Evolutionary conservation across 495 filamentous ascomycete genomes (phyloP).

Genomic region (Xylaria acuta): DNA sequence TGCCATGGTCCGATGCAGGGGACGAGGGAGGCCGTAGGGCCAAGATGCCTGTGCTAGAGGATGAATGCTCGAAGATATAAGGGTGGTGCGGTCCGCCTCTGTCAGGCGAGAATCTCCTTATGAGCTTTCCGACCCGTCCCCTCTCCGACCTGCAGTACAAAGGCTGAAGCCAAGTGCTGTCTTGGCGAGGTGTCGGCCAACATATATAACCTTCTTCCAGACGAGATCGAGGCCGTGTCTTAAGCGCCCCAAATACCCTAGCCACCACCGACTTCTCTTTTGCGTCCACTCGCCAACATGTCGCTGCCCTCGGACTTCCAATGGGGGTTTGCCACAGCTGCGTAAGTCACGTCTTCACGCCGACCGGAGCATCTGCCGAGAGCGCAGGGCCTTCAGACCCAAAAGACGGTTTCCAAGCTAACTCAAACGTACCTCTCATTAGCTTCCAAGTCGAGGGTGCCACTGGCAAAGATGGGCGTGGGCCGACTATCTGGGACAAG

Average conservation of each 20-base stretch:
- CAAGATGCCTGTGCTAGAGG: constrained; percentile 23
- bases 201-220: constrained; percentile 40
- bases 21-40: constrained; percentile 39
- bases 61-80: constrained; percentile 18
- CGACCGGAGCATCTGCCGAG: background rate
- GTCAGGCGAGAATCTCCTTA: constrained; percentile 12
- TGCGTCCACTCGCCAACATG: constrained; percentile 41
- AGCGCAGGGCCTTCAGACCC: background rate
- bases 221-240: constrained; percentile 32
- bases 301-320: constrained; percentile 75
- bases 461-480: constrained; percentile 69
- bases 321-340: constrained; percentile 84
- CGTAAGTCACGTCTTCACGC: constrained; percentile 52
- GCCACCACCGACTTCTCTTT: constrained; percentile 21
- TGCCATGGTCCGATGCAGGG: constrained; percentile 56
- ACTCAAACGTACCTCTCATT: constrained; percentile 28
- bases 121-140: constrained; percentile 15
- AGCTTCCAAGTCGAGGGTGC: constrained; percentile 83
- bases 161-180: constrained; percentile 26
- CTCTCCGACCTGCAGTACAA: constrained; percentile 10
- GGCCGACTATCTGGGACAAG: constrained; percentile 78
- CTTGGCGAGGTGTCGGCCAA: constrained; percentile 32
- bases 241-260: constrained; percentile 31
- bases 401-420: constrained; percentile 26
- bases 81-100: constrained; percentile 9